Base-by-base conservation (phyloP, 2,329 filamentous ascomycete genomes). In the Aspergillus caelatus region DNA sequence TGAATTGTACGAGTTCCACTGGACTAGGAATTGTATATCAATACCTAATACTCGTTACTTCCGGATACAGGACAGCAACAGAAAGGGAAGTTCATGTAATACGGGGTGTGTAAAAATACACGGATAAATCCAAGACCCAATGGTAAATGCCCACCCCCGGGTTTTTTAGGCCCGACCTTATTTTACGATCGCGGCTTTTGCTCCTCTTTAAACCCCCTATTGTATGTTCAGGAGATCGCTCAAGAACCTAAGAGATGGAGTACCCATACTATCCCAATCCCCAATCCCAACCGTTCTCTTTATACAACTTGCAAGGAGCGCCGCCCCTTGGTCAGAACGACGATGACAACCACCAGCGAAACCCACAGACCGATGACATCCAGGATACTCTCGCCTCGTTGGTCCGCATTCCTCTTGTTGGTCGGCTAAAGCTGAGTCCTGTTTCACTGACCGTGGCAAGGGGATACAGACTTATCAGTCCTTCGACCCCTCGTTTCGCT, bases 181-280 rank as follows among this genome's bases (percentile, higher is more conserved):
- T 39, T 55, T 55, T 39, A n/a, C 32, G 36, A 55, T 36, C n/a
- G 32, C 19, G 30, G n/a, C 19, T 36, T 14, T 11, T 54, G 12
- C 19, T 54, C 52, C 21, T 36, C 34, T n/a, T 39, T 32, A 36
- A 21, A n/a, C 6, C 32, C 16, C n/a, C 12, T 39, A 26, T 1
- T 32, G 16, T 32, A 26, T 14, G n/a, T 26, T 12, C 32, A n/a
- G 19, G 11, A 52, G 11, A 55, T 55, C 52, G 34, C 21, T 8
- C 11, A 23, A 39, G 14, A 46, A 23, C n/a, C 30, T 32, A 23
- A 60, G 56, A 55, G 54, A 88, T 88, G 85, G 85, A 88, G 69
- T 88, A 86, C 74, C 79, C 81, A 59, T 87, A 84, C 74, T 88
- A 83, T 68, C 70, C 78, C 23, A 69, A 71, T 55, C 70, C 73